A percentile compares a stretch with the other conserved stretches of the same genome.
phyloP scores from a whole-genome alignment of 2,329 filamentous ascomycete genomes.

The Stachybotrys chlorohalonatus region DNA sequence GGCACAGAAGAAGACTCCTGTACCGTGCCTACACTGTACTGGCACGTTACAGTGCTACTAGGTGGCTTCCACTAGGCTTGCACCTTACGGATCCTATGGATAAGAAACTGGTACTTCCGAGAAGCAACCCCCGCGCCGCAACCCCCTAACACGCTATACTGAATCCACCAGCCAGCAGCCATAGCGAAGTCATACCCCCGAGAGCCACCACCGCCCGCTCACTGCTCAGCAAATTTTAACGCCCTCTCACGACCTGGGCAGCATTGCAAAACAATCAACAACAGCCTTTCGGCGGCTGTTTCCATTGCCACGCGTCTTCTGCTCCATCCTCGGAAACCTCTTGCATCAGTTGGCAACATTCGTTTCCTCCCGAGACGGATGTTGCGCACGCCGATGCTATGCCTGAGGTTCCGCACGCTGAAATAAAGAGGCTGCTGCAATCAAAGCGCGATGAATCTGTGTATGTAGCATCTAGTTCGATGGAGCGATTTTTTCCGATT shows the following conservation, averaged over 20 bases:
- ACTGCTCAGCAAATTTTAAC: constrained; percentile 20
- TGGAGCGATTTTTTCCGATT: constrained; percentile 42
- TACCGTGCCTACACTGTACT: too few relatives aligned
- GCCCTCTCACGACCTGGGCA: constrained; percentile 15
- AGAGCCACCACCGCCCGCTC: constrained; percentile 3
- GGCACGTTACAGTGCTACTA: too few relatives aligned
- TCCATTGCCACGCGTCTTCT: constrained; percentile 19
- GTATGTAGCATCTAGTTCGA: constrained; percentile 37
- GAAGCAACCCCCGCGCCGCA: neutral
- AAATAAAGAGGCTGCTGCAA: constrained; percentile 58
- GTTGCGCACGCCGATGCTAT: constrained; percentile 60
- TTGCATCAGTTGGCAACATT: constrained; percentile 26
- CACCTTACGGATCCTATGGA: too few relatives aligned
- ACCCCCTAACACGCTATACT: neutral
- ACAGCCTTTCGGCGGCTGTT: constrained; percentile 13
- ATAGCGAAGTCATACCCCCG: neutral
- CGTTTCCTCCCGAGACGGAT: constrained; percentile 60
- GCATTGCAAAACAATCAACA: constrained; percentile 23
- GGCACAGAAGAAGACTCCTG: too few relatives aligned
- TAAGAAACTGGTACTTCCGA: neutral
- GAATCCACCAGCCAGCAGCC: neutral
- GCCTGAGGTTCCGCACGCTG: constrained; percentile 60
- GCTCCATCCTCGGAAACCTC: constrained; percentile 3
- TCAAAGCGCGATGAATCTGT: constrained; percentile 54
- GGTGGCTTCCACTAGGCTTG: too few relatives aligned